Evolutionary conservation across 345 rosid species (phyloP), one percentile per base, ranked within the genome.

Genomic region (Xanthoceras sorbifolium): DNA sequence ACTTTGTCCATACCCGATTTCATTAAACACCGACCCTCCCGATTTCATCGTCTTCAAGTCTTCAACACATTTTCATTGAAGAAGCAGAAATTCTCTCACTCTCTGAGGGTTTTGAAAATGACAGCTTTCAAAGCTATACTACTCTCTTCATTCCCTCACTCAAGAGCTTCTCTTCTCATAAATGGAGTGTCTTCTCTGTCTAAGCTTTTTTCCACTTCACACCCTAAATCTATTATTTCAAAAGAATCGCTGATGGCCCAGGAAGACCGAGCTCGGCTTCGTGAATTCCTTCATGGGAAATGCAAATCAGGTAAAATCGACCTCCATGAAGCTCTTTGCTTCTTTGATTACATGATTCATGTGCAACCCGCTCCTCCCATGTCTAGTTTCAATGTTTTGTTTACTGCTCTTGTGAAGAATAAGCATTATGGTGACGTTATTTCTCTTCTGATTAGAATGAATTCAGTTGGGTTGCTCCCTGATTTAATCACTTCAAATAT

Each of bases 401-500:
- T 55, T 55, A n/a, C 26, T 55, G 26, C 61, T 55, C 61, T 55
- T n/a, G 2, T 55, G 25, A 55, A 55, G 25, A n/a, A n/a, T 2
- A 22, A 22, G 3, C 61, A 6, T 22, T 55, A n/a, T 55, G 26
- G 9, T 55, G 10, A 55, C n/a, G 26, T 55, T 55, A 55, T 55
- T 55, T 55, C 61, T 8, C 61, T 55, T 55, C 26, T 5, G 9
- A 55, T 5, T 0, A 55, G 60, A 20, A 9, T 55, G 60, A 22
- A 18, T 55, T 55, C 60, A 8, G 60, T 1, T 55, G 60, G 60
- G 60, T n/a, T 82, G 28, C 25, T 71, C 25, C 40, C 59, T 18
- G 69, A 75, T 80, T 82, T 74, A n/a, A 28, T 72, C 66, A 64
- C 74, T 20, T 70, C 80, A 64, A 82, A 80, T 28, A 69, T 80